Evolutionary conservation across 1,284 basidiomycete species (phyloP), one percentile per base, ranked within the genome.

Genomic region (Ustilago nuda): DNA sequence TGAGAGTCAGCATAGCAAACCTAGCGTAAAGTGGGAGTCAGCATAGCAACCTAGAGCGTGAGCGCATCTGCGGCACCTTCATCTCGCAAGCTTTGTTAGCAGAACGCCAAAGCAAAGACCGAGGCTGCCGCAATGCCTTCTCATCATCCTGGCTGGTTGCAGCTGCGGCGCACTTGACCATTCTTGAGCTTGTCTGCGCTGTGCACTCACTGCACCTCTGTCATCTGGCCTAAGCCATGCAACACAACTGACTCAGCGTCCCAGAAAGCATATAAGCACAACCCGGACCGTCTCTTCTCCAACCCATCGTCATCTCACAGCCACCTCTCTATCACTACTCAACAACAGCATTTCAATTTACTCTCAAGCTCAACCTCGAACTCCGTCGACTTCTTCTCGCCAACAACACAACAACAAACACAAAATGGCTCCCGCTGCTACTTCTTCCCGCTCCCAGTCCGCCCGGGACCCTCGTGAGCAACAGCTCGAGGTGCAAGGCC

Each of bases 391-490:
- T 19, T n/a, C 13, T 35, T 37, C 23, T 19, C 46, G 13, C 23
- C 35, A 39, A 17, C 46, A 30, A 37, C 23, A 4, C 13, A 39
- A 46, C 6, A 15, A 61, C 35, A 7, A 41, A 6, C 56, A 9
- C 56, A 67, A 60, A 60, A 76, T 76, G 73, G 65, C 73, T 53
- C 73, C 73, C 52, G 62, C 73, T 45, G 64, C 73, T 46, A 76
- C 68, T 52, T 62, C 65, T 3, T 37, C 51, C 50, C 54, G 52
- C 2, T 72, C 73, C 5, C 60, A 39, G 35, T 56, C 53, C 37
- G 55, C 58, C n/a, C 59, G 57, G 48, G 79, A 81, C 55, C 65
- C 78, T 19, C 71, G 79, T 12, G 79, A 81, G 72, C 70, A 67
- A 19, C 54, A 79, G 56, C 65, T 81, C 32, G 55, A 77, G 37